Evolutionary conservation across 169 alveolate species (phyloP), one percentile per base, ranked within the genome.

Genomic region (Plasmodium vinckei): DNA sequence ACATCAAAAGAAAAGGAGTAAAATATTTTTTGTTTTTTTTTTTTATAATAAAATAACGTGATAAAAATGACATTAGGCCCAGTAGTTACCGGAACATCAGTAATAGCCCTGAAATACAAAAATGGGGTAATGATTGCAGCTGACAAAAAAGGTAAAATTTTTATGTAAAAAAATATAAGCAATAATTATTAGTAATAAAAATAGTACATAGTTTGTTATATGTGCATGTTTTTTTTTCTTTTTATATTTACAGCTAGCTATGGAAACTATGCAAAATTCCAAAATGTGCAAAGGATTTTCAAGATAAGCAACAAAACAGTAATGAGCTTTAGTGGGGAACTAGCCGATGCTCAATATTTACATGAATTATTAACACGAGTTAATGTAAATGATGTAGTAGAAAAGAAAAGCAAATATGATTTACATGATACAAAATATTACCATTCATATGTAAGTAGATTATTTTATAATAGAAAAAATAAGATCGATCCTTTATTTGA

Each of bases 91-190:
- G 95, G 95, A 53, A 94, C 97, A 56, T 93, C 97, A 68, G 91
- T 94, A 49, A 87, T 94, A n/a, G 95, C 97, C 0, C 49, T 94
- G 73, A 91, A 93, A 64, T 94, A 92, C 68, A 69, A 67, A 67
- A 87, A 94, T 42, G 97, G 97, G 9, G 72, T 94, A 54, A 91
- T 94, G 92, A 72, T 94, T n/a, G 97, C 95, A 12, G 97, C 97
- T 65, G 97, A 94, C 79, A 91, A 39, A 39, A 84, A 84, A 61
- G 87, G 91, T 84, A 53, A 46, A 47, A 54, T 13, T 51, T 51
- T 15, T 51, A 15, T 15, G 59, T 12, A 51, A 13, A 15, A 21
- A 27, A 12, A 9, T 68, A 19, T 4, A 53, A 12, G 57, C 13
- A 21, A 27, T 39, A 47, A 25, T n/a, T 39, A 61, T 63, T 6